Conservation (phyloP, 495 filamentous ascomycete genomes). For the Trichoderma erinaceum region DNA sequence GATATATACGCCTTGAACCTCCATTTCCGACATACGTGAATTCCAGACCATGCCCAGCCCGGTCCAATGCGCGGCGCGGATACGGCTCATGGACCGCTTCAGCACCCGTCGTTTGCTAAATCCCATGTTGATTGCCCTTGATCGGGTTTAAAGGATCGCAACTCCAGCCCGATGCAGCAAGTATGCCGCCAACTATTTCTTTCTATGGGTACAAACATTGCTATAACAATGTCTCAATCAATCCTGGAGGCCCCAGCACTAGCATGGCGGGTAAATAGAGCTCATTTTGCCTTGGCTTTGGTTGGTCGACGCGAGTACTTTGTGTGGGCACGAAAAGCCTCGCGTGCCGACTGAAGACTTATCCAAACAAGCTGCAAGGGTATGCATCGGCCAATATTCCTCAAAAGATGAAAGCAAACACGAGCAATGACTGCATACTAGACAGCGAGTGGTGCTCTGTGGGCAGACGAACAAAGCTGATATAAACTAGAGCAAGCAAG, state of each 20-base stretch:
- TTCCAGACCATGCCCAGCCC: background rate
- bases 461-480: no score
- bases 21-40: background rate
- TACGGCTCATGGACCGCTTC: background rate
- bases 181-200: background rate
- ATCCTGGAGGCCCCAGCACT: background rate
- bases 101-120: background rate
- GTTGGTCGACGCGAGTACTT: background rate
- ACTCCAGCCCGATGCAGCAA: background rate
- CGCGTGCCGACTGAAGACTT: background rate
- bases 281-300: background rate
- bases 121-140: background rate
- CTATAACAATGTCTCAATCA: background rate
- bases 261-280: background rate
- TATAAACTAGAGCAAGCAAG: no score
- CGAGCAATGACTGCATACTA: background rate
- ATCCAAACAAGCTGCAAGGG: background rate
- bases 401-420: background rate
- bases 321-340: background rate
- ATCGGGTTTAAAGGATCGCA: background rate
- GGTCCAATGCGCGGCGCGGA: background rate
- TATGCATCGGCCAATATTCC: background rate
- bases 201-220: background rate
- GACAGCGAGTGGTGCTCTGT: background rate
- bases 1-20: background rate